These are phyloP conservation scores for Coemansia sp. DNA, from an alignment of 192 early-diverging fungal species.

Conservation along the genomic window DNA sequence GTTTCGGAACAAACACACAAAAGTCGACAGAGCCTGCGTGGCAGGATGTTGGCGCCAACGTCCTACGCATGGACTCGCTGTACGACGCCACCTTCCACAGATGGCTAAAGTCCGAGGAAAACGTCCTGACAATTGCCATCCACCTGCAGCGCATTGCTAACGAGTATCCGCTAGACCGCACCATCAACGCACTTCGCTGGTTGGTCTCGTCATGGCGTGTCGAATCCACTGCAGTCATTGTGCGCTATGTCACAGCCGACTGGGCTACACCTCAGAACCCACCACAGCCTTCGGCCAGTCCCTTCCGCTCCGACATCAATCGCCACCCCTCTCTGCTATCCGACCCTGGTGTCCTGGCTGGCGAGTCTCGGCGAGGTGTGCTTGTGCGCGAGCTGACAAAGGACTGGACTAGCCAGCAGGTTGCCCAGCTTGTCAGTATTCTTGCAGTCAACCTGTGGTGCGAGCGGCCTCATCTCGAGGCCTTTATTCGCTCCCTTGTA, in stretches of 20 bases:
- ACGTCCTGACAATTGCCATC: slow-evolving; percentile 67
- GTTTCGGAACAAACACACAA: slow-evolving; percentile 57
- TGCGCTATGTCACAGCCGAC: slow-evolving; percentile 70
- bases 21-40: slow-evolving; percentile 57
- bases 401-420: slow-evolving; percentile 56
- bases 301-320: slow-evolving; percentile 30
- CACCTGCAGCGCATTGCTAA: slow-evolving; percentile 75
- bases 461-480: slow-evolving; percentile 44
- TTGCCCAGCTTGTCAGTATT: slow-evolving; percentile 54
- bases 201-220: slow-evolving; percentile 72
- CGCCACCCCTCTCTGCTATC: slow-evolving; percentile 28
- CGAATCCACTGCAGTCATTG: slow-evolving; percentile 67
- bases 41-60: slow-evolving; percentile 72
- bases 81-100: slow-evolving; percentile 77
- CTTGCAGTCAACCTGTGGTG: slow-evolving; percentile 49
- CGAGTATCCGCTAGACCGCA: slow-evolving; percentile 71
- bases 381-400: slow-evolving; percentile 56
- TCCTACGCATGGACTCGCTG: slow-evolving; percentile 72
- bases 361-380: slow-evolving; percentile 52
- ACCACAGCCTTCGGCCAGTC: slow-evolving; percentile 39
- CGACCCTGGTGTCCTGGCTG: slow-evolving; percentile 39
- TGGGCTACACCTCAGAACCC: slow-evolving; percentile 56
- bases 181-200: slow-evolving; percentile 76
- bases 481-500: slow-evolving; percentile 59
- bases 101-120: slow-evolving; percentile 75